phyloP scores from a whole-genome alignment of 1,139 yeast genomes.

The Hanseniaspora uvarum region DNA sequence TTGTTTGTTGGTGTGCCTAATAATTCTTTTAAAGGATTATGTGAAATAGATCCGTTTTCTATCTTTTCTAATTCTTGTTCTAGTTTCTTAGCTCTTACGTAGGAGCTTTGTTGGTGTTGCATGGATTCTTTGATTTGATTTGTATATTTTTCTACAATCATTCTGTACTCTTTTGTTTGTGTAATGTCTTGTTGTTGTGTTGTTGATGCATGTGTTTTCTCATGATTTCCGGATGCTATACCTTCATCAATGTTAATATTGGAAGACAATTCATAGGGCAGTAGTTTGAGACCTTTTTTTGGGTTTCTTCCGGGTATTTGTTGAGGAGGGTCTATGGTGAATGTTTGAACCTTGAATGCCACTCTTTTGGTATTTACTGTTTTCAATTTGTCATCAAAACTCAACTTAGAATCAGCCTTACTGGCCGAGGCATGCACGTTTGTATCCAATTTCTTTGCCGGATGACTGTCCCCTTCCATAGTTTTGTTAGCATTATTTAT shows the following conservation, averaged over 20 bases:
- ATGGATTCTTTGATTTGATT: conserved; percentile 50
- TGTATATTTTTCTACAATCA: conserved; percentile 50
- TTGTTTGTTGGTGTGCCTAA: conserved; percentile 21
- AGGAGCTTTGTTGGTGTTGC: conserved; percentile 68
- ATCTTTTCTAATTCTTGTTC: conserved; percentile 45
- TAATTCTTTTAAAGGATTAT: conserved; percentile 29
- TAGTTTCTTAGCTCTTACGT: conserved; percentile 54
- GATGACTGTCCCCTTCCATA: background rate
- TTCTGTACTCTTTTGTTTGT: conserved; percentile 40
- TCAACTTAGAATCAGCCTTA: background rate
- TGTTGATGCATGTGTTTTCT: conserved; percentile 21
- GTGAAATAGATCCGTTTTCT: conserved; percentile 29
- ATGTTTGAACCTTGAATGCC: conserved; percentile 59
- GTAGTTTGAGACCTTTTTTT: conserved; percentile 63
- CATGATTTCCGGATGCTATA: conserved; percentile 34
- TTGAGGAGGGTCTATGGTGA: conserved; percentile 79
- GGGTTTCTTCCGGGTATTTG: conserved; percentile 88
- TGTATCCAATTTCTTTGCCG: background rate
- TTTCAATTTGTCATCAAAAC: conserved; percentile 6
- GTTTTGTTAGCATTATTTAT: background rate
- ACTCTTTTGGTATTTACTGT: conserved; percentile 41
- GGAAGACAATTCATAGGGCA: conserved; percentile 59
- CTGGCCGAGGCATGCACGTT: background rate
- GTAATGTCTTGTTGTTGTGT: conserved; percentile 33
- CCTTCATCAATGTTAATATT: conserved; percentile 60